phyloP scores from a whole-genome alignment of 2,329 filamentous ascomycete genomes.

The Alternaria longipes region DNA sequence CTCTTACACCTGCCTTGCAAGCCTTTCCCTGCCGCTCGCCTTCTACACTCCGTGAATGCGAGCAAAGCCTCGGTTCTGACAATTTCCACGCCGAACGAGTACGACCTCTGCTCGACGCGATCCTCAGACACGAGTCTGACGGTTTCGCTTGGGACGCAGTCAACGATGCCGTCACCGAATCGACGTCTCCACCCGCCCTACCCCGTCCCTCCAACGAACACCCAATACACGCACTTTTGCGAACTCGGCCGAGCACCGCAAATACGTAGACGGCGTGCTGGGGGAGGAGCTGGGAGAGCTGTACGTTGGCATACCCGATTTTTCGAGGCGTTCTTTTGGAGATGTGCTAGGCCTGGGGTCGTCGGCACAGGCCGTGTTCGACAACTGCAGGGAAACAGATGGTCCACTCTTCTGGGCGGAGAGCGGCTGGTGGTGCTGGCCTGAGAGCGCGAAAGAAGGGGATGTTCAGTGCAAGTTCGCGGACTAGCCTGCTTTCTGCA shows the following conservation, averaged over 20 bases:
- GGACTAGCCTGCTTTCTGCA: no score
- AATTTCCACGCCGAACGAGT: neutral
- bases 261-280: neutral
- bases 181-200: neutral
- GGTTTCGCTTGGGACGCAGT: neutral
- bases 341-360: neutral
- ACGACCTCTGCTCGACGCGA: neutral
- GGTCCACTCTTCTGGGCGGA: neutral
- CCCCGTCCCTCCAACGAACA: neutral
- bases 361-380: neutral
- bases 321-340: neutral
- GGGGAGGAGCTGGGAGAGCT: neutral
- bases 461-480: no score
- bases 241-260: neutral
- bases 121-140: neutral
- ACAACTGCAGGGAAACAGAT: neutral
- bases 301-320: neutral
- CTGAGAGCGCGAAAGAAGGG: neutral
- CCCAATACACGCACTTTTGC: neutral
- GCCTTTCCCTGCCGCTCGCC: constrained; percentile 1
- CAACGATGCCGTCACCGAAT: neutral
- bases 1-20: neutral
- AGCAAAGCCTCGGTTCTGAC: neutral
- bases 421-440: neutral
- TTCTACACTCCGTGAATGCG: neutral